Conservation (phyloP, 2,329 filamentous ascomycete species). For the Shiraia sp. region DNA sequence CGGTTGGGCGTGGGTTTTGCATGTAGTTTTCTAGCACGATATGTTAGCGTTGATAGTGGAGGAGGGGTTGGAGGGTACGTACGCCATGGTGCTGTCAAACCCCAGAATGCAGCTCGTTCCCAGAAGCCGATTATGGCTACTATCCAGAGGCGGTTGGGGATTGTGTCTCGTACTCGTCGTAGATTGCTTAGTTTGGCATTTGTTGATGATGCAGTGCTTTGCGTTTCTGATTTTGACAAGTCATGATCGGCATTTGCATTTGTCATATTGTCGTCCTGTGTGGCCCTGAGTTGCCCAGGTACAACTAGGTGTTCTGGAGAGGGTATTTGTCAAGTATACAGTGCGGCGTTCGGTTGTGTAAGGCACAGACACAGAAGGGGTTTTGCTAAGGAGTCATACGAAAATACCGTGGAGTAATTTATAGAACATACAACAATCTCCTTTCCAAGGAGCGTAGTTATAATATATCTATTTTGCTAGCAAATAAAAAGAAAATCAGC, state of each 20-base stretch:
- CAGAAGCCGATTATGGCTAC: constrained; percentile 31
- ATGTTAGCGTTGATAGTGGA: constrained; percentile 2
- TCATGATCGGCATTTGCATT: background rate
- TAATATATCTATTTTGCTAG: too few species aligned
- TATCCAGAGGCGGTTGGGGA: constrained; percentile 29
- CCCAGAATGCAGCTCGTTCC: constrained; percentile 36
- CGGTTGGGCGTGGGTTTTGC: constrained; percentile 35
- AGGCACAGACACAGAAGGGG: too few species aligned
- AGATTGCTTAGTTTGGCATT: constrained; percentile 7
- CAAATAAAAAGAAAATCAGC: too few species aligned
- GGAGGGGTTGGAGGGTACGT: constrained; percentile 4
- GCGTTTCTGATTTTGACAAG: constrained; percentile 7
- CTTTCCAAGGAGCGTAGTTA: too few species aligned
- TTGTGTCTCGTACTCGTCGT: constrained; percentile 23
- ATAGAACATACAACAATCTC: too few species aligned
- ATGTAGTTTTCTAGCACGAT: constrained; percentile 49
- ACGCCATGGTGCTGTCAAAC: constrained; percentile 40
- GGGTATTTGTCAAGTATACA: too few species aligned
- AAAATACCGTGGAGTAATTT: too few species aligned
- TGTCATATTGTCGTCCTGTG: too few species aligned
- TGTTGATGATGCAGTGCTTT: background rate
- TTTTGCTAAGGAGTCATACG: too few species aligned
- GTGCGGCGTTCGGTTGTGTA: too few species aligned
- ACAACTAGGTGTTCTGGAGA: too few species aligned
- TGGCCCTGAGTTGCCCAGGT: too few species aligned